Evolutionary conservation across 352 stramenopile genomes (phyloP).

Genomic region (Phytophthora sp.): DNA sequence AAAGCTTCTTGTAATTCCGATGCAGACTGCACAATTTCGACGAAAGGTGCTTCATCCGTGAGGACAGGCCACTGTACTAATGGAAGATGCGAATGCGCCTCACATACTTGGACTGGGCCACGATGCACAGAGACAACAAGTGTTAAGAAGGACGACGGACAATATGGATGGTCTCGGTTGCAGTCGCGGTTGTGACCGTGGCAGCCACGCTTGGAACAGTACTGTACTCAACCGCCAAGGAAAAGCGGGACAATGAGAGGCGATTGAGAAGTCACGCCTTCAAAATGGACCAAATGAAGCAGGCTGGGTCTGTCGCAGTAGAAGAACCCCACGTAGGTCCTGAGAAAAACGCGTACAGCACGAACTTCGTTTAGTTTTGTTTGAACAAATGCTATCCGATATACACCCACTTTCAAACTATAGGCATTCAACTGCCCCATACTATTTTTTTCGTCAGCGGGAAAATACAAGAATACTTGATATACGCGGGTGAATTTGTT

Average conservation of each 20-base stretch:
- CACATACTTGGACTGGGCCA: slow-evolving; percentile 41
- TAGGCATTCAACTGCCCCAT: no score
- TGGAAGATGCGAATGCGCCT: slow-evolving; percentile 28
- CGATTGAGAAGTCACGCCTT: background rate
- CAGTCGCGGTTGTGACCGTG: slow-evolving; percentile 3
- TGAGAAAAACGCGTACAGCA: background rate
- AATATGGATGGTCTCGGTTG: slow-evolving; percentile 16
- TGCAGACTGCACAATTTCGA: slow-evolving; percentile 47
- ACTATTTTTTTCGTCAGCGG: no score
- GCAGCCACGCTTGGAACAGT: background rate
- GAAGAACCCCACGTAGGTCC: slow-evolving; percentile 1
- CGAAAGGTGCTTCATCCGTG: slow-evolving; percentile 7
- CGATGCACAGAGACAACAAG: slow-evolving; percentile 40
- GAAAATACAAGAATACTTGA: no score
- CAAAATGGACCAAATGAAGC: slow-evolving; percentile 9
- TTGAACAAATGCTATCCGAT: no score
- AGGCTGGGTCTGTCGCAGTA: slow-evolving; percentile 4
- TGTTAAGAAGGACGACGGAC: slow-evolving; percentile 6
- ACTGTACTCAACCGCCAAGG: background rate
- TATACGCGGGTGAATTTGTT: no score
- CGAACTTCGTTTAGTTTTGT: no score
- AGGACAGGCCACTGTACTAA: slow-evolving; percentile 26
- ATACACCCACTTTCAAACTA: no score
- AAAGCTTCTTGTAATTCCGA: slow-evolving; percentile 37
- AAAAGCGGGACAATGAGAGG: background rate